Evolutionary conservation across 176 grass and related monocot genomes (phyloP), one percentile per base, ranked within the genome.

Genomic region (Cenchrus purpureus): DNA sequence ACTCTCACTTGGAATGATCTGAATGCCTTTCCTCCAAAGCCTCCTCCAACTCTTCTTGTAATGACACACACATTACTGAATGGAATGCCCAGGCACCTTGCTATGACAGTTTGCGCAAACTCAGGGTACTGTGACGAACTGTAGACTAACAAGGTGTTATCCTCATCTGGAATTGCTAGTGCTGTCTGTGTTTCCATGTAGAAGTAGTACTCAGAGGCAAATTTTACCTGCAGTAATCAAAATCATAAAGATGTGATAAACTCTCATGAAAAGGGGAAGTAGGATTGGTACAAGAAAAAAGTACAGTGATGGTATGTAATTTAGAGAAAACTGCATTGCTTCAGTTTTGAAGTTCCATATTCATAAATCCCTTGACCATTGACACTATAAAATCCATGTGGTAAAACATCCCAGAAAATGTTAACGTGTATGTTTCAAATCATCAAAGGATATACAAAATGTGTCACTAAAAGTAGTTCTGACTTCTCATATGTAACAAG

Each of bases 171-270:
- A 81, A 93, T 57, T 17, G 91, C 89, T 22, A 97, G 65, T 68
- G 91, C 68, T 14, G 91, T 85, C 40, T 97, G 94, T 69, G 89
- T 93, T 72, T 93, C 94, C 91, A 95, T 95, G 68, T 95, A 95
- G 77, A 93, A 97, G 51, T 91, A 79, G 45, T 97, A 91, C 45
- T 97, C 87, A 64, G 89, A 91, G 12, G 77, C 82, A 80, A 93
- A 79, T 86, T 93, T 93, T 81, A 97, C 91, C 94, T 97, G 78
- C 55, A 84, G 78, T 50, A 34, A 69, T 62, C 7, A 45, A 80
- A 45, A 59, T 51, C 32, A 32, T 16, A 67, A n/a, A 10, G 45
- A n/a, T 29, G 7, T 20, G 42, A 9, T 73, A 46, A 51, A 3
- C 8, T 69, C 50, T 8, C 1, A 56, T 12, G 10, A 74, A 56